These are phyloP conservation scores for Hamigera avellanea DNA, from an alignment of 495 filamentous ascomycete genomes.

Conservation along the genomic window DNA sequence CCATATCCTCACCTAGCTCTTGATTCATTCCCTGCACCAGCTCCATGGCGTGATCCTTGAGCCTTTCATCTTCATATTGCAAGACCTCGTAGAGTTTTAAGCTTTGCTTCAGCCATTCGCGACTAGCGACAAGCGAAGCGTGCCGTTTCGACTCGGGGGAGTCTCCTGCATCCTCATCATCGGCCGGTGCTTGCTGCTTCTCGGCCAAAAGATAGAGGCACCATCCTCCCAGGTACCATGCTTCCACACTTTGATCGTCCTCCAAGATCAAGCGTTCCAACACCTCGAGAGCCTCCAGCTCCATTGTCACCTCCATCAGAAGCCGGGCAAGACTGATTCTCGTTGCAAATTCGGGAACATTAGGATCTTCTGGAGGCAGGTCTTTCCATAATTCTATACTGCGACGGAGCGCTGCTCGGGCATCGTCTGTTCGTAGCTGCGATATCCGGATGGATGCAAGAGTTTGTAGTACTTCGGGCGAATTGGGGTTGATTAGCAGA, in stretches of 20 bases:
- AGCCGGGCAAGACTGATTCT: conserved; percentile 74
- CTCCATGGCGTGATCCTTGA: conserved; percentile 42
- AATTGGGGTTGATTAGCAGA: conserved; percentile 58
- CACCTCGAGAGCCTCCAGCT: conserved; percentile 72
- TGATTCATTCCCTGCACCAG: conserved; percentile 45
- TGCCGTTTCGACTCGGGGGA: conserved; percentile 23
- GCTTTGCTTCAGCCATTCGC: conserved; percentile 42
- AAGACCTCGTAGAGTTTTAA: conserved; percentile 33
- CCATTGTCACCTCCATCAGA: conserved; percentile 81
- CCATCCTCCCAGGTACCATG: conserved; percentile 96
- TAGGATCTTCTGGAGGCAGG: conserved; percentile 47
- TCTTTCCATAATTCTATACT: conserved; percentile 75
- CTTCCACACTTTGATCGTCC: conserved; percentile 88
- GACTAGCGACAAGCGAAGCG: conserved; percentile 32
- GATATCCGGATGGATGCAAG: conserved; percentile 88
- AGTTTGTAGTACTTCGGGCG: conserved; percentile 80
- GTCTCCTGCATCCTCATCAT: conserved; percentile 17
- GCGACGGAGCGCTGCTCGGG: conserved; percentile 58
- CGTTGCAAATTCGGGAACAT: conserved; percentile 70
- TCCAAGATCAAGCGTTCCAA: conserved; percentile 73
- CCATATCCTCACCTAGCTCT: conserved; percentile 42
- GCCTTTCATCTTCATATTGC: conserved; percentile 42
- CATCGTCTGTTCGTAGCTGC: conserved; percentile 66
- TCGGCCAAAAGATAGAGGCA: conserved; percentile 68
- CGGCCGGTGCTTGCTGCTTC: conserved; percentile 41